Evolutionary conservation across 768 basidiomycete species (phyloP).

Genomic region (Phylloporus sp.): DNA sequence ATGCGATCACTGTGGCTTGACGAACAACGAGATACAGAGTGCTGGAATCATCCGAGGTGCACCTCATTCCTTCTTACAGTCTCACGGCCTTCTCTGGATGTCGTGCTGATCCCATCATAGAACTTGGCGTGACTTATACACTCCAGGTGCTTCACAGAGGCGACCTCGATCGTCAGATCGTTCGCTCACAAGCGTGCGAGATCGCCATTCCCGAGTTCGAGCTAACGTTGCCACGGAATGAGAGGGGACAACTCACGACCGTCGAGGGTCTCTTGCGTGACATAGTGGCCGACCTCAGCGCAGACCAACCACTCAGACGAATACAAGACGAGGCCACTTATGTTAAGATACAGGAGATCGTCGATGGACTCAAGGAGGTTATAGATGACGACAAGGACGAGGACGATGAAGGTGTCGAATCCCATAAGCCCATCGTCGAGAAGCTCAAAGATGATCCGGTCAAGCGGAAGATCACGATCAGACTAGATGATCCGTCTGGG

Average conservation of each 20-base stretch:
- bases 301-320: constrained; percentile 78
- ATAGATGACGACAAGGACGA: constrained; percentile 57
- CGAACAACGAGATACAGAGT: constrained; percentile 92
- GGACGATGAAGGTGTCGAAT: constrained; percentile 28
- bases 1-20: constrained; percentile 85
- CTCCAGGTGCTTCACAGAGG: constrained; percentile 64
- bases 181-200: constrained; percentile 80
- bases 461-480: constrained; percentile 73
- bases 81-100: neutral
- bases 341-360: constrained; percentile 66
- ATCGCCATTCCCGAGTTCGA: constrained; percentile 83
- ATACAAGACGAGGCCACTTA: constrained; percentile 72
- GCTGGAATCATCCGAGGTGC: constrained; percentile 81
- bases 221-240: constrained; percentile 77
- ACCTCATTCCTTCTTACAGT: constrained; percentile 18
- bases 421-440: constrained; percentile 26
- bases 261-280: constrained; percentile 89
- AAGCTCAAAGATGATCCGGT: constrained; percentile 42
- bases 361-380: constrained; percentile 60
- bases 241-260: constrained; percentile 92
- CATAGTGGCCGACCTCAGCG: constrained; percentile 70
- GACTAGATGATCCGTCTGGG: constrained; percentile 88
- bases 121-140: constrained; percentile 80
- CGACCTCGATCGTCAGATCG: constrained; percentile 90
- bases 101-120: constrained; percentile 36